phyloP scores from a whole-genome alignment of 441 rosid genomes.

The Melianthus villosus region DNA sequence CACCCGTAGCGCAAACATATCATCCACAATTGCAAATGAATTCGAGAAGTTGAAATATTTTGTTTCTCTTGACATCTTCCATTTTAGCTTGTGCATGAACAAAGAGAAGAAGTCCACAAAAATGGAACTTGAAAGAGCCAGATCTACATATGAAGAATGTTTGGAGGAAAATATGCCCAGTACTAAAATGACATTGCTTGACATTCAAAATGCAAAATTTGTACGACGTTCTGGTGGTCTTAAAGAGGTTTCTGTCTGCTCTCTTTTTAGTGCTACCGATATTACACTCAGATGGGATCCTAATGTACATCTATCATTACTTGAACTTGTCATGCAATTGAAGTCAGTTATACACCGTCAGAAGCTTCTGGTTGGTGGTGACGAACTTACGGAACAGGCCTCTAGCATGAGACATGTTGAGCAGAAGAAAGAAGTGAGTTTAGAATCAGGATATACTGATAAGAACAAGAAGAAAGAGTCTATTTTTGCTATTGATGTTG shows the following conservation, averaged over 20 bases:
- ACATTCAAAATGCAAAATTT: constrained; percentile 79
- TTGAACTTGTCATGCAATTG: constrained; percentile 64
- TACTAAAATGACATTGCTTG: constrained; percentile 54
- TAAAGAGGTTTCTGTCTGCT: constrained; percentile 76
- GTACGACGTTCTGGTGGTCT: constrained; percentile 88
- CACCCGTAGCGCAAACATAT: constrained; percentile 57
- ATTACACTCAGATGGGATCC: constrained; percentile 92
- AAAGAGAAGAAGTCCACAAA: constrained; percentile 87
- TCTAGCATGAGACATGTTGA: constrained; percentile 27
- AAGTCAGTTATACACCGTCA: constrained; percentile 46
- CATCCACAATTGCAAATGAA: constrained; percentile 42
- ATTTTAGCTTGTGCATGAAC: constrained; percentile 55
- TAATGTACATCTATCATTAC: constrained; percentile 64
- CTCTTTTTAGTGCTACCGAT: constrained; percentile 91
- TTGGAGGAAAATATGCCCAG: constrained; percentile 43
- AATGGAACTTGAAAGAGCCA: constrained; percentile 85
- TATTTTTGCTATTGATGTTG: constrained; percentile 92
- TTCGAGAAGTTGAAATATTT: constrained; percentile 55
- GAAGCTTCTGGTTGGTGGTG: constrained; percentile 36
- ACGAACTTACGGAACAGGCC: constrained; percentile 19
- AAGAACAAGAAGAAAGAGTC: constrained; percentile 72
- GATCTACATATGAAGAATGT: constrained; percentile 64
- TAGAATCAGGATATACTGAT: constrained; percentile 30
- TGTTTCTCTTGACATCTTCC: constrained; percentile 63
- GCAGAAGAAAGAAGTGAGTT: constrained; percentile 27